Evolutionary conservation across 2,329 filamentous ascomycete genomes (phyloP), one percentile per base, ranked within the genome.

Genomic region (Pseudogymnoascus sp.): DNA sequence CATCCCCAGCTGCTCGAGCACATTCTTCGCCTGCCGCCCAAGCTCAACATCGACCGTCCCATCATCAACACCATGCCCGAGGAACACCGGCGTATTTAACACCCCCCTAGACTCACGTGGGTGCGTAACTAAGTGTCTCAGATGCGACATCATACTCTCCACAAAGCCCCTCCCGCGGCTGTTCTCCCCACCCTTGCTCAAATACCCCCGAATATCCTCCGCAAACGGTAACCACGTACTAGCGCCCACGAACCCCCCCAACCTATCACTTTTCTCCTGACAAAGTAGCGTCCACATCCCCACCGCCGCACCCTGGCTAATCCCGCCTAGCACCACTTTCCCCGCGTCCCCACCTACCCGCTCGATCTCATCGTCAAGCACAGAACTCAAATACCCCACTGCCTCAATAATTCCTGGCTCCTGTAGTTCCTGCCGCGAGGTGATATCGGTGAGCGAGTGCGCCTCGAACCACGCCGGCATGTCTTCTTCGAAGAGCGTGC

Each of bases 381-480:
- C 62, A 2, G 62, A 63, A 1, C 75, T 64, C 1, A 81, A 62
- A 62, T 76, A 76, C 1, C 59, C 65, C 0, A 67, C 72, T 0
- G 78, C 79, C 65, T 81, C 77, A 3, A 70, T 68, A 1, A 84
- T 70, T 0, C 81, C 81, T 2, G 76, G 69, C 0, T 79, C 50
- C 68, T 83, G 79, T 6, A 76, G 65, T 3, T 82, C 72, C 46
- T 73, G 72, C 46, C 76, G 73, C n/a, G 76, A 68, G 0, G 72
- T 72, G 0, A 76, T 79, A 40, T 80, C 72, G 0, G 72, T 66
- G 0, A 81, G 69, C 0, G 74, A 75, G 14, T 75, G 78, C 7
- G 78, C 74, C 67, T 84, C 77, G 65, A 82, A 83, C 81, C 82
- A 84, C 67, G 82, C 78, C 4, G 78, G 77, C 35, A 82, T 75